Evolutionary conservation across 768 basidiomycete species (phyloP).

Genomic region (Tephrocybe sp.): DNA sequence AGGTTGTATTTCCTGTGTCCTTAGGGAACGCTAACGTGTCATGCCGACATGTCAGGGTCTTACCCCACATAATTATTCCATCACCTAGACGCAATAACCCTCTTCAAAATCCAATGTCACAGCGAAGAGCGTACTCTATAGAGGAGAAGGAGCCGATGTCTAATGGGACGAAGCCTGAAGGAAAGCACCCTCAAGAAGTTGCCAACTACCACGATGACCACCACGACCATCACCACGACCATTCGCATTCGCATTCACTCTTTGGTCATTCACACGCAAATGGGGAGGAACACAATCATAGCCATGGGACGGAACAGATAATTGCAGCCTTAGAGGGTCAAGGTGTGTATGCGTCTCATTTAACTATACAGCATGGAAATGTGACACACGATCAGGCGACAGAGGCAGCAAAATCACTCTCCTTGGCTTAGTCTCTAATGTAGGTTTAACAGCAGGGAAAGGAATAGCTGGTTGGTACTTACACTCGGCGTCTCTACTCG

Average conservation of each 20-base stretch:
- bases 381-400: conserved; percentile 51
- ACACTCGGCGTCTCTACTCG: conserved; percentile 89
- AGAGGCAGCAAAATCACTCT: conserved; percentile 83
- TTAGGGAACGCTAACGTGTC: conserved; percentile 9
- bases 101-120: conserved; percentile 16
- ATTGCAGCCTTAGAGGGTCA: conserved; percentile 65
- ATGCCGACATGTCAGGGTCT: conserved; percentile 5
- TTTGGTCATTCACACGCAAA: conserved; percentile 70
- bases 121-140: conserved; percentile 24
- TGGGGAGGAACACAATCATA: conserved; percentile 52
- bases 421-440: conserved; percentile 79
- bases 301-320: conserved; percentile 65
- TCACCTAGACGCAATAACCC: not conserved
- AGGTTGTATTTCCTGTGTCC: conserved; percentile 1
- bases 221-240: conserved; percentile 38
- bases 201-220: conserved; percentile 10
- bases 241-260: conserved; percentile 59
- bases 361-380: not conserved
- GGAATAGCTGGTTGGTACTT: conserved; percentile 86
- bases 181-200: conserved; percentile 13
- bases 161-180: conserved; percentile 6
- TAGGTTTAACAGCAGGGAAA: conserved; percentile 80
- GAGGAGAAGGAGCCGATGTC: conserved; percentile 3
- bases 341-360: conserved; percentile 42
- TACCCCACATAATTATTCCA: conserved; percentile 1